Conservation (phyloP, 345 rosid genomes). For the Eucalyptus sp. region DNA sequence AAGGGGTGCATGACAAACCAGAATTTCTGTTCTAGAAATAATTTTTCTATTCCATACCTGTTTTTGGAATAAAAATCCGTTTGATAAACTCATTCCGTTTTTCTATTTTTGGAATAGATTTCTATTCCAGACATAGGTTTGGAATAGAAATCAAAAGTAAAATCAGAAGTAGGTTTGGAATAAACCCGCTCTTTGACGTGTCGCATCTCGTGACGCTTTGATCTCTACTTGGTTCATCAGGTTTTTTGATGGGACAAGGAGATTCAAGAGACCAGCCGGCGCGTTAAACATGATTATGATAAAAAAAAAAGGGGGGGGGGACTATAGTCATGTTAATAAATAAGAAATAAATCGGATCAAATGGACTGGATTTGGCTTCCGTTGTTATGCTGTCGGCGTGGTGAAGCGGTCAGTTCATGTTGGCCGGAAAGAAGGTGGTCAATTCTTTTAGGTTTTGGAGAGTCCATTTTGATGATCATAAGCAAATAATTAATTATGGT, state of each 20-base stretch:
- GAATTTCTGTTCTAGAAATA: too few species aligned
- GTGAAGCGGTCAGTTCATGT: neutral
- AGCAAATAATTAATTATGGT: neutral
- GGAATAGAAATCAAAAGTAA: too few species aligned
- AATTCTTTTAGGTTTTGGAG: neutral
- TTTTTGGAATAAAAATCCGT: too few species aligned
- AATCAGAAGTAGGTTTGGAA: too few species aligned
- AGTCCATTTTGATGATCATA: neutral
- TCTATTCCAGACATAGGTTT: too few species aligned
- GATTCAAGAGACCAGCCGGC: neutral
- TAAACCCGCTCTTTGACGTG: neutral
- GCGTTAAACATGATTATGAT: neutral
- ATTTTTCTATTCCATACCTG: too few species aligned
- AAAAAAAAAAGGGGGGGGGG: neutral
- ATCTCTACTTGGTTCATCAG: neutral
- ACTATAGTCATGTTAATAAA: neutral
- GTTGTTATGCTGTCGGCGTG: neutral
- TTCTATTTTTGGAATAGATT: too few species aligned
- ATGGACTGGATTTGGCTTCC: neutral
- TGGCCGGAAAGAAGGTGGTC: neutral
- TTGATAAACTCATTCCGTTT: too few species aligned
- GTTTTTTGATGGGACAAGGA: neutral
- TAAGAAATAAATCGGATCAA: neutral
- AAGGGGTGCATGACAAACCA: too few species aligned
- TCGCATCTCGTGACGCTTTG: neutral